These are phyloP conservation scores for Botryobasidium botryosum DNA, from an alignment of 768 basidiomycete genomes.

Conservation along the genomic window DNA sequence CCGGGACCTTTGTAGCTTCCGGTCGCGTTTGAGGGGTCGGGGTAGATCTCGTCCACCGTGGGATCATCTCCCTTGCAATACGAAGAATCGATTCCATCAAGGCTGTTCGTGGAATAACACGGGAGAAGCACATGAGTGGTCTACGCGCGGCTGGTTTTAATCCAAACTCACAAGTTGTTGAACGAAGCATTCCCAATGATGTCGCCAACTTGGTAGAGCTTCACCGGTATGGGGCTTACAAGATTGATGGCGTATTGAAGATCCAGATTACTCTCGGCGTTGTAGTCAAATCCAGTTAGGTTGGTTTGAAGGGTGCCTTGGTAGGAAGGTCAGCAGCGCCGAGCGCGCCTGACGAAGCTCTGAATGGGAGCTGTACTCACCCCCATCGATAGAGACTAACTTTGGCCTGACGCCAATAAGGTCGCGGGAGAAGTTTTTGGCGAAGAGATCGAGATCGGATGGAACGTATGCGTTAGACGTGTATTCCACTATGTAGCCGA, in stretches of 20 bases:
- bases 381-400: slow-evolving; percentile 22
- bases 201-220: slow-evolving; percentile 22
- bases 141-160: too few species aligned
- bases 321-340: too few species aligned
- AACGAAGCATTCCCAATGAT: slow-evolving; percentile 14
- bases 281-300: slow-evolving; percentile 25
- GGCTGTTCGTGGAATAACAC: too few species aligned
- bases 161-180: too few species aligned
- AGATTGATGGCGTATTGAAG: slow-evolving; percentile 23
- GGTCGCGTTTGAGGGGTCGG: slow-evolving; percentile 11
- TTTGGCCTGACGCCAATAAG: slow-evolving; percentile 26
- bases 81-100: slow-evolving; percentile 22
- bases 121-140: too few species aligned
- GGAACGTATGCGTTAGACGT: slow-evolving; percentile 32
- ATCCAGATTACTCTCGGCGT: slow-evolving; percentile 56
- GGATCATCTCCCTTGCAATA: slow-evolving; percentile 26
- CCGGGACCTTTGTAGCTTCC: slow-evolving; percentile 5
- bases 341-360: too few species aligned
- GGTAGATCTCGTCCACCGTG: slow-evolving; percentile 5
- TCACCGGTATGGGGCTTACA: slow-evolving; percentile 19
- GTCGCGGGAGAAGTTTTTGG: slow-evolving; percentile 23
- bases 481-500: slow-evolving; percentile 30
- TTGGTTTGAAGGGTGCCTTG: slow-evolving; percentile 4
- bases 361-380: too few species aligned
- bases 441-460: slow-evolving; percentile 18